phyloP scores from a whole-genome alignment of 2,329 filamentous ascomycete genomes.

The Elsinoe ampelina region DNA sequence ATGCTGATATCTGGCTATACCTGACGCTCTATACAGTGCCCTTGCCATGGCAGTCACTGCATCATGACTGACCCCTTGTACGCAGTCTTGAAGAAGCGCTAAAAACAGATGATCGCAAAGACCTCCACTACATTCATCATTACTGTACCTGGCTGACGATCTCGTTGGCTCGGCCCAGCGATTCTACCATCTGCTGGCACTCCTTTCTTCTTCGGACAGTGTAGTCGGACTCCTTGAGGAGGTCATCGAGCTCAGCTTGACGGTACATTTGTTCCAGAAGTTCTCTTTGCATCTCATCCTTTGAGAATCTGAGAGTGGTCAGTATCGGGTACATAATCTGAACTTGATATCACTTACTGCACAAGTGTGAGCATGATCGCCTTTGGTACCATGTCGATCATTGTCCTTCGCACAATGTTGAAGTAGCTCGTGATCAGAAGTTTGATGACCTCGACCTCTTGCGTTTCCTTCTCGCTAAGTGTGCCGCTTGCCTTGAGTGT shows the following conservation, averaged over 20 bases:
- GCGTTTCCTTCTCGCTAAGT: slow-evolving; percentile 83
- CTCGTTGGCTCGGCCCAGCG: slow-evolving; percentile 77
- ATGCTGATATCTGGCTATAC: background rate
- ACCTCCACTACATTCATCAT: slow-evolving; percentile 8
- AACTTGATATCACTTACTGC: slow-evolving; percentile 54
- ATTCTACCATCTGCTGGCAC: slow-evolving; percentile 99
- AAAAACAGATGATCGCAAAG: slow-evolving; percentile 3
- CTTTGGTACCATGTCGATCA: slow-evolving; percentile 99
- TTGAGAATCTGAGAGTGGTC: slow-evolving; percentile 59
- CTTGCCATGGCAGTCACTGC: background rate
- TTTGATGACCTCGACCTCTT: slow-evolving; percentile 98
- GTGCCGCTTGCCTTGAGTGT: slow-evolving; percentile 90
- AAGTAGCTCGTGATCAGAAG: slow-evolving; percentile 94
- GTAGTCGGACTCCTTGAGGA: slow-evolving; percentile 97
- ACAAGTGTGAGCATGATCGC: slow-evolving; percentile 97
- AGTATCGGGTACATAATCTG: background rate
- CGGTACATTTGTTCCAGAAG: slow-evolving; percentile 97
- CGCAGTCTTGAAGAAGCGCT: slow-evolving; percentile 4
- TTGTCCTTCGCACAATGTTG: slow-evolving; percentile 94
- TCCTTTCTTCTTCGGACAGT: slow-evolving; percentile 91
- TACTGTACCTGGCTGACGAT: slow-evolving; percentile 76
- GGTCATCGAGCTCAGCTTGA: slow-evolving; percentile 76
- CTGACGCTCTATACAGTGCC: slow-evolving; percentile 2
- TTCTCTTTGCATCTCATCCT: slow-evolving; percentile 97
- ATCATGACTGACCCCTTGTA: background rate